These are phyloP conservation scores for Lasiodiplodia sp. DNA, from an alignment of 2,329 filamentous ascomycete genomes.

Conservation along the genomic window DNA sequence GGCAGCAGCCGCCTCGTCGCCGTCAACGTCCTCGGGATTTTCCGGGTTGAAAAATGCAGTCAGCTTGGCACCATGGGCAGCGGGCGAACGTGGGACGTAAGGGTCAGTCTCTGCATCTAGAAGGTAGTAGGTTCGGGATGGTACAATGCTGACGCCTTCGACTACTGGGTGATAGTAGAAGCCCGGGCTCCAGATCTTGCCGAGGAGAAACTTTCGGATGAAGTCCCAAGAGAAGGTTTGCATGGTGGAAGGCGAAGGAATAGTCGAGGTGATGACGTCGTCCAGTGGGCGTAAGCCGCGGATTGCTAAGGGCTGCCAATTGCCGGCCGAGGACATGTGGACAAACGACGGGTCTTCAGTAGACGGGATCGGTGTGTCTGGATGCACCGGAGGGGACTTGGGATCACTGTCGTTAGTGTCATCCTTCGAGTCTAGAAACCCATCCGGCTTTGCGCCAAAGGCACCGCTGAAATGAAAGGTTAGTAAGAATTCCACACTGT, in stretches of 20 bases:
- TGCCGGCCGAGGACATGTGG: not conserved
- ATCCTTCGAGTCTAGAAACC: not conserved
- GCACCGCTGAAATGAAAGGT: not conserved
- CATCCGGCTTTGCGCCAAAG: not conserved
- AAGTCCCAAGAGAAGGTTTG: slow-evolving; percentile 50
- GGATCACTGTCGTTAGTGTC: not conserved
- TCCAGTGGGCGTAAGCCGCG: slow-evolving; percentile 39
- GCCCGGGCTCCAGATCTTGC: slow-evolving; percentile 50
- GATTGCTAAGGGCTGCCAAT: slow-evolving; percentile 49
- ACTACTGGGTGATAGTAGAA: slow-evolving; percentile 45
- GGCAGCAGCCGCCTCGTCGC: slow-evolving; percentile 36
- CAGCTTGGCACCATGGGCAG: slow-evolving; percentile 55
- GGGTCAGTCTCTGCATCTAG: slow-evolving; percentile 50
- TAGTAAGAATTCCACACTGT: not conserved
- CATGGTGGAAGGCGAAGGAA: slow-evolving; percentile 37
- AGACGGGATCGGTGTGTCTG: slow-evolving; percentile 26
- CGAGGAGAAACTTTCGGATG: slow-evolving; percentile 46
- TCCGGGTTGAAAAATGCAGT: slow-evolving; percentile 54
- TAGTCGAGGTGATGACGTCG: slow-evolving; percentile 25
- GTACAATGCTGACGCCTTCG: slow-evolving; percentile 38
- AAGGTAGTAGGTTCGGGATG: slow-evolving; percentile 51
- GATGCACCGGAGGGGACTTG: not conserved
- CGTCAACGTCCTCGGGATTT: slow-evolving; percentile 39
- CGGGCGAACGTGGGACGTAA: slow-evolving; percentile 50
- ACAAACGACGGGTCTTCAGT: slow-evolving; percentile 34